These are phyloP conservation scores for Prunella vulgaris DNA, from an alignment of 257 asterid genomes.

Conservation along the genomic window DNA sequence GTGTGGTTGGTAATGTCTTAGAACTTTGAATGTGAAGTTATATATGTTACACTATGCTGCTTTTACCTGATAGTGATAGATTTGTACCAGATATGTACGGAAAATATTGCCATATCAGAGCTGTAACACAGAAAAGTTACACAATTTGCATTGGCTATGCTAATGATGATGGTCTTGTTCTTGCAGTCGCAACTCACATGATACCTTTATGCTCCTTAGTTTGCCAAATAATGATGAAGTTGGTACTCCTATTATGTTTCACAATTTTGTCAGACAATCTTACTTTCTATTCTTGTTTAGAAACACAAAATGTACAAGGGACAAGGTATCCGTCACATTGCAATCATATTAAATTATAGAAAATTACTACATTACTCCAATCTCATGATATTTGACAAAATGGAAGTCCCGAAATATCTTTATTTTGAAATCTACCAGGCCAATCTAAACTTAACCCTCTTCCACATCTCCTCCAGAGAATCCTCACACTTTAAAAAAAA, in stretches of 20 bases:
- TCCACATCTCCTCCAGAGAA: not conserved
- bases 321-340: not conserved
- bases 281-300: not conserved
- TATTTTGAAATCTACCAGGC: not conserved
- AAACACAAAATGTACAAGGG: not conserved
- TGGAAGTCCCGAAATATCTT: not conserved
- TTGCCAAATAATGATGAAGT: slow-evolving; percentile 2
- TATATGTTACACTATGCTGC: not conserved
- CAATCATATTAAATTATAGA: not conserved
- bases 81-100: not conserved
- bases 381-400: not conserved
- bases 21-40: slow-evolving; percentile 9
- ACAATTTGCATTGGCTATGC: not conserved
- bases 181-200: slow-evolving; percentile 11
- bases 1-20: not conserved
- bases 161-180: slow-evolving; percentile 14
- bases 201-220: slow-evolving; percentile 12
- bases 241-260: not conserved
- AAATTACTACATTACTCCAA: not conserved
- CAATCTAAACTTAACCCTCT: not conserved
- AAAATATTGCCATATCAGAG: not conserved
- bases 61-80: slow-evolving; percentile 7
- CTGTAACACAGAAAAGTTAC: not conserved
- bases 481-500: not conserved
- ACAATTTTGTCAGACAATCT: slow-evolving; percentile 16